phyloP scores from a whole-genome alignment of 768 basidiomycete genomes.

The Holtermanniella nyarrowii region DNA sequence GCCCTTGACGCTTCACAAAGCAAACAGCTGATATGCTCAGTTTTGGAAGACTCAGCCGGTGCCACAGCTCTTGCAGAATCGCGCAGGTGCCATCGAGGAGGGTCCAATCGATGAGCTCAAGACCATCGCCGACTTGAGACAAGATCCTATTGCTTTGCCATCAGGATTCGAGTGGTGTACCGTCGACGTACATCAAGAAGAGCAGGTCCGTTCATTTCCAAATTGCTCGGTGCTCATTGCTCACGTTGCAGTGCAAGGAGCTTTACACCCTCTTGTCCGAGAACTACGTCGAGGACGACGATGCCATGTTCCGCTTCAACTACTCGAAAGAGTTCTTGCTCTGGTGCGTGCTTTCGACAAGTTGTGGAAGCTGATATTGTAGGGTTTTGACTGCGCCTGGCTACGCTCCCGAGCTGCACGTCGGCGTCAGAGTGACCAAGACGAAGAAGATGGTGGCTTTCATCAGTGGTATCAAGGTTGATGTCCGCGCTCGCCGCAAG shows the following conservation, averaged over 20 bases:
- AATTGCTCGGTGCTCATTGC: neutral
- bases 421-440: slow-evolving; percentile 82
- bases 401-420: slow-evolving; percentile 86
- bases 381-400: slow-evolving; percentile 95
- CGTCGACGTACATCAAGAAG: slow-evolving; percentile 65
- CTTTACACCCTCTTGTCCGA: slow-evolving; percentile 81
- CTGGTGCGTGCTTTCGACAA: slow-evolving; percentile 50
- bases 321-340: slow-evolving; percentile 88
- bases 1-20: too few relatives aligned
- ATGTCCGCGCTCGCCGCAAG: slow-evolving; percentile 73
- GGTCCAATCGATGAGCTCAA: slow-evolving; percentile 81
- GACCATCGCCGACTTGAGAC: slow-evolving; percentile 65
- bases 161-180: slow-evolving; percentile 86
- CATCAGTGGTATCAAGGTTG: slow-evolving; percentile 84
- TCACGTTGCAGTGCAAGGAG: slow-evolving; percentile 59
- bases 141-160: slow-evolving; percentile 78
- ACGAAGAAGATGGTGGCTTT: slow-evolving; percentile 93
- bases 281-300: slow-evolving; percentile 94
- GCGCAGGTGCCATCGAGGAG: slow-evolving; percentile 51
- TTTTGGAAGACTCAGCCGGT: slow-evolving; percentile 99
- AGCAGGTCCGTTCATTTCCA: slow-evolving; percentile 49
- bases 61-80: slow-evolving; percentile 56
- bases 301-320: slow-evolving; percentile 91
- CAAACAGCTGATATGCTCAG: slow-evolving; percentile 41
- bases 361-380: slow-evolving; percentile 6